Conservation (phyloP, 176 grass and related monocot genomes). For the Avena atlantica region DNA sequence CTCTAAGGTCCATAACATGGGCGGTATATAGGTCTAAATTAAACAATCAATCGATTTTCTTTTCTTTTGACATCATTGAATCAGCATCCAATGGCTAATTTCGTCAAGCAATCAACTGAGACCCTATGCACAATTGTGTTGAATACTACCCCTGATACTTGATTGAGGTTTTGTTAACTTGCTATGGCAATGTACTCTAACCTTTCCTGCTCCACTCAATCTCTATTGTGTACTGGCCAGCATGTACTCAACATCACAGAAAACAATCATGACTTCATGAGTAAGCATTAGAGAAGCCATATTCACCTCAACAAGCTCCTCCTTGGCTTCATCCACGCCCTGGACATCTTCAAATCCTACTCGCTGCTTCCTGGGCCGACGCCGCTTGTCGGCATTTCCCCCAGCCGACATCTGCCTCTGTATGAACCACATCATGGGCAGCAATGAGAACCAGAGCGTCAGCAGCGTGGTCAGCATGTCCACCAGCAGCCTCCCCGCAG, state of each 20-base stretch:
- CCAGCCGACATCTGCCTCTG: slow-evolving; percentile 77
- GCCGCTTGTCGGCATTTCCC: slow-evolving; percentile 52
- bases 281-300: neutral
- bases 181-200: neutral
- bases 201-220: neutral
- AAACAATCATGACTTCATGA: slow-evolving; percentile 20
- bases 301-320: slow-evolving; percentile 84
- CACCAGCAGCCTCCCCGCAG: slow-evolving; percentile 61
- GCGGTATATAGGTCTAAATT: neutral
- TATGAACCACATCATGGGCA: slow-evolving; percentile 95
- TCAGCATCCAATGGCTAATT: neutral
- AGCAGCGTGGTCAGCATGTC: slow-evolving; percentile 71
- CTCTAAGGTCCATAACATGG: neutral
- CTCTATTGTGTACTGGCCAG: neutral
- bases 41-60: neutral
- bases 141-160: neutral
- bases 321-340: slow-evolving; percentile 84
- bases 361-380: slow-evolving; percentile 52
- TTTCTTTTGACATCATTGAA: neutral
- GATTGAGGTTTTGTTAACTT: neutral
- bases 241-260: slow-evolving; percentile 24
- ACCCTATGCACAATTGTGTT: neutral
- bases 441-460: slow-evolving; percentile 77
- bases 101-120: neutral
- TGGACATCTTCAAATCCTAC: slow-evolving; percentile 85